These are phyloP conservation scores for Candida dajiaensis DNA, from an alignment of 805 yeast species.

Conservation along the genomic window DNA sequence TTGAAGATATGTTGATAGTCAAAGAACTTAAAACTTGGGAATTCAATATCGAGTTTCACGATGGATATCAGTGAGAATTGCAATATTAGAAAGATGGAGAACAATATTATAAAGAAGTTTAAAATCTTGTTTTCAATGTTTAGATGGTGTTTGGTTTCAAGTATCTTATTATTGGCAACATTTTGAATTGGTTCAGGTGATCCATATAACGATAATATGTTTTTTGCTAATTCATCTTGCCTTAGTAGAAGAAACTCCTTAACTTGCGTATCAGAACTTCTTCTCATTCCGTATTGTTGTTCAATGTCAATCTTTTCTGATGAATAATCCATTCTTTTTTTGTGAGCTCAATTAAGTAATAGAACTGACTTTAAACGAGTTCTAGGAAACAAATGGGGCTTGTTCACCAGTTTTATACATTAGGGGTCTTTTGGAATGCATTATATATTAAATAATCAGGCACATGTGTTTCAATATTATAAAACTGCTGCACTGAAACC, in stretches of 20 bases:
- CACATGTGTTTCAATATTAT: not conserved
- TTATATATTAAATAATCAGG: no score
- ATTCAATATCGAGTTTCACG: constrained; percentile 13
- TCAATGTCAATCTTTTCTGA: not conserved
- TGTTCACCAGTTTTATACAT: no score
- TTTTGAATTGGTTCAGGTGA: not conserved
- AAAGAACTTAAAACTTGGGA: constrained; percentile 8
- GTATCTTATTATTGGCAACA: constrained; percentile 10
- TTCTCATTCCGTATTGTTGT: not conserved
- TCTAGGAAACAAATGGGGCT: no score
- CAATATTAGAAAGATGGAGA: constrained; percentile 11
- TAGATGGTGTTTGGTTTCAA: constrained; percentile 10
- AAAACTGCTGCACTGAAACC: no score
- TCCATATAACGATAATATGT: not conserved
- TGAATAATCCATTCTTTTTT: not conserved
- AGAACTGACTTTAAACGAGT: no score
- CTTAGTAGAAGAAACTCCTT: not conserved
- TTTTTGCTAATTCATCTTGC: not conserved
- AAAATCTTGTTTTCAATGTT: constrained; percentile 16
- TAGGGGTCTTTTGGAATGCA: no score
- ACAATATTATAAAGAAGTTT: constrained; percentile 13
- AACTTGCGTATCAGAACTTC: not conserved
- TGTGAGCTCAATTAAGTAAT: no score
- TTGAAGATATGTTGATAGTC: constrained; percentile 9
- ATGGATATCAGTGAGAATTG: constrained; percentile 14